Conservation (phyloP, 1,284 basidiomycete genomes). For the Termitomyces sp. region DNA sequence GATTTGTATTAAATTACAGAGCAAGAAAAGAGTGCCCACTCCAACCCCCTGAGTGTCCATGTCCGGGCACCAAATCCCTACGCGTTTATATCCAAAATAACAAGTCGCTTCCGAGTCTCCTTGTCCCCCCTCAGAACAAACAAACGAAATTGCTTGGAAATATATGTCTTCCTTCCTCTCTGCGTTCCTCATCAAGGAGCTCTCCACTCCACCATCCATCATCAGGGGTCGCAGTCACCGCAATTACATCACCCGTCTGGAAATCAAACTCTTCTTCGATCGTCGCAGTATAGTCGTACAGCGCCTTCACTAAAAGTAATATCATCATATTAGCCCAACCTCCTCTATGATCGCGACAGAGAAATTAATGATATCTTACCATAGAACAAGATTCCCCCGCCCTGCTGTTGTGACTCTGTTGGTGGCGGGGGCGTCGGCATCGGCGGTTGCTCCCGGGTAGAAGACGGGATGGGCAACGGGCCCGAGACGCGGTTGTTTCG, state of each 20-base stretch:
- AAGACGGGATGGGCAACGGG: constrained; percentile 16
- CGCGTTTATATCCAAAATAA: not conserved
- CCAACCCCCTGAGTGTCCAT: not conserved
- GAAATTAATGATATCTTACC: constrained; percentile 33
- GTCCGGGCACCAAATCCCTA: not conserved
- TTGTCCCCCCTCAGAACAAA: constrained; percentile 43
- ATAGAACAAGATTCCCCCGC: constrained; percentile 71
- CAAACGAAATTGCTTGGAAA: constrained; percentile 93
- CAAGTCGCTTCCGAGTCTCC: not conserved
- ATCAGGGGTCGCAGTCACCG: constrained; percentile 86
- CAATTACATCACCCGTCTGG: constrained; percentile 88
- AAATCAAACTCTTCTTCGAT: constrained; percentile 90
- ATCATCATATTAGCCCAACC: not conserved
- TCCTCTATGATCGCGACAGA: not conserved
- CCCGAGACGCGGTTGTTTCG: constrained; percentile 15
- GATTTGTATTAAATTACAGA: constrained; percentile 6
- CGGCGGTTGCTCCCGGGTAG: constrained; percentile 15
- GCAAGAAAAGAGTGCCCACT: not conserved
- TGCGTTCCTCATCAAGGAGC: constrained; percentile 79
- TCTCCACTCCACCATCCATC: constrained; percentile 94
- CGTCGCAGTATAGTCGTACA: constrained; percentile 88
- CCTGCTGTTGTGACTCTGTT: constrained; percentile 14
- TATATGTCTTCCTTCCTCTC: constrained; percentile 74
- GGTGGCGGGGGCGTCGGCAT: constrained; percentile 28
- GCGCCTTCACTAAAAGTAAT: constrained; percentile 66